A percentile compares a stretch with the other conserved stretches of the same genome.
These are phyloP conservation scores for Nannochloropsis oceanica DNA, from an alignment of 108 stramenopile genomes.

Conservation along the genomic window DNA sequence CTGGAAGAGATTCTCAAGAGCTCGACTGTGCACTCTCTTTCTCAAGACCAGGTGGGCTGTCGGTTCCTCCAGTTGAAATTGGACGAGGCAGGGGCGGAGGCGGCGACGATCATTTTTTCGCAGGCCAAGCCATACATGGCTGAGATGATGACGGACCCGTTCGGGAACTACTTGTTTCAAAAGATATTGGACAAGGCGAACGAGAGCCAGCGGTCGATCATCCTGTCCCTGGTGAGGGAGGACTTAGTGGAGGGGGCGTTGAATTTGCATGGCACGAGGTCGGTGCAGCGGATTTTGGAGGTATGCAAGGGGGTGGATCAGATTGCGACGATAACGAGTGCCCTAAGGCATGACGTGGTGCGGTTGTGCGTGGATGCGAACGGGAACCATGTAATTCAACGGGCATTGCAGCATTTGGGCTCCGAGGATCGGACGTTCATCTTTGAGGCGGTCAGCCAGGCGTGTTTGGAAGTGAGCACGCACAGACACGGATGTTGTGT, in stretches of 20 bases:
- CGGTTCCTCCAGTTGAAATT: constrained; percentile 85
- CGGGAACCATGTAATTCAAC: constrained; percentile 92
- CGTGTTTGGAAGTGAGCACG: constrained; percentile 67
- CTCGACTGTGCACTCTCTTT: neutral
- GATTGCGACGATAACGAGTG: constrained; percentile 55
- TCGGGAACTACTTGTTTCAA: constrained; percentile 95
- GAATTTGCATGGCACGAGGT: constrained; percentile 89
- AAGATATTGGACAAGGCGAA: constrained; percentile 84
- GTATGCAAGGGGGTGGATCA: constrained; percentile 47
- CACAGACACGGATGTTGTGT: constrained; percentile 97
- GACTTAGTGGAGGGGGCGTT: constrained; percentile 77
- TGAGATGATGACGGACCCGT: constrained; percentile 90
- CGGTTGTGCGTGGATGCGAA: constrained; percentile 89
- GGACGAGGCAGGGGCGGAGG: constrained; percentile 74
- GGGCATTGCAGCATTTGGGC: constrained; percentile 76
- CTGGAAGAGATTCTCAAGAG: constrained; percentile 16
- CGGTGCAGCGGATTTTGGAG: constrained; percentile 92
- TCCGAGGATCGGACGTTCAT: constrained; percentile 72
- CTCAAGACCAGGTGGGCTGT: constrained; percentile 71
- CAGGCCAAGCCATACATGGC: constrained; percentile 85
- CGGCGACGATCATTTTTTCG: constrained; percentile 63
- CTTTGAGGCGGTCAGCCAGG: constrained; percentile 63
- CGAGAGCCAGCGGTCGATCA: constrained; percentile 59
- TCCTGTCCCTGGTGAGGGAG: constrained; percentile 62
- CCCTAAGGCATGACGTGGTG: constrained; percentile 70